phyloP scores from a whole-genome alignment of 257 asterid species.

The Nicotiana knightiana region DNA sequence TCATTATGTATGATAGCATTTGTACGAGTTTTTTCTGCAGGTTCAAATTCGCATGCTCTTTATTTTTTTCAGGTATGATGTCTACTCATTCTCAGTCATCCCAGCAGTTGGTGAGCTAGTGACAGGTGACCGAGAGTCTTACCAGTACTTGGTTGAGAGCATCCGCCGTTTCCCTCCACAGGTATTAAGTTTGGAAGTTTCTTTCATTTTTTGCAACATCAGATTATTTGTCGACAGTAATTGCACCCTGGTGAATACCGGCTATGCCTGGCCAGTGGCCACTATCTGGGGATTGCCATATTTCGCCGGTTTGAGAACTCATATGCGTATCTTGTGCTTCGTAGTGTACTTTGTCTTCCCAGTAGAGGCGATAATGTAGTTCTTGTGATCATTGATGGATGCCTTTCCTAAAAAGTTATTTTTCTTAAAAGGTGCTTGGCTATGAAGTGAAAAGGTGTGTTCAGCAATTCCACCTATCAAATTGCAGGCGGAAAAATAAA shows the following conservation, averaged over 20 bases:
- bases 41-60: not conserved
- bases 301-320: not conserved
- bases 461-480: not conserved
- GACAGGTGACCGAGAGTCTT: slow-evolving; percentile 85
- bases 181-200: slow-evolving; percentile 29
- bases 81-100: slow-evolving; percentile 81
- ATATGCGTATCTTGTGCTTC: not conserved
- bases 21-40: not conserved
- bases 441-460: not conserved
- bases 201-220: not conserved
- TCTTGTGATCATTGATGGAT: not conserved
- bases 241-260: not conserved
- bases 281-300: not conserved
- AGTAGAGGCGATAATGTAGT: not conserved
- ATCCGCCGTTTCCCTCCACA: slow-evolving; percentile 82
- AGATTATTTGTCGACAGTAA: not conserved
- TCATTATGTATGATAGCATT: not conserved
- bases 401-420: not conserved
- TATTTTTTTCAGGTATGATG: slow-evolving; percentile 62
- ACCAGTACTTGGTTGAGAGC: slow-evolving; percentile 84
- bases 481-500: no score
- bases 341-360: not conserved
- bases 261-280: not conserved
- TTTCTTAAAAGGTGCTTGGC: not conserved
- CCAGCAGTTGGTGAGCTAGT: slow-evolving; percentile 79